These are phyloP conservation scores for Yamadazyma akitaensis DNA, from an alignment of 805 yeast species.

Conservation along the genomic window DNA sequence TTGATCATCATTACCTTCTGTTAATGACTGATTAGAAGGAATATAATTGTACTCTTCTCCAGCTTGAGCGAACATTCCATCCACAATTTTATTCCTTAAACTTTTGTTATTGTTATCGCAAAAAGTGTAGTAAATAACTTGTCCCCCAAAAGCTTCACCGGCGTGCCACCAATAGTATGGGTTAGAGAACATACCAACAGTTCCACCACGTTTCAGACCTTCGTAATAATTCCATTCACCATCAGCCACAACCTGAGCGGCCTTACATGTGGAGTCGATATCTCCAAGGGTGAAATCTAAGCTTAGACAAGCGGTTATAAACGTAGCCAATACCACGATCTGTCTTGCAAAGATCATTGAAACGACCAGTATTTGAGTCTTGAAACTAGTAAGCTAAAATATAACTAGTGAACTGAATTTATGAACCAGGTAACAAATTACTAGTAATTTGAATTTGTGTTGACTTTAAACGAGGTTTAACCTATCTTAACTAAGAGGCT, in stretches of 20 bases:
- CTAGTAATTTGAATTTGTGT: too few species aligned
- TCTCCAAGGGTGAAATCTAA: conserved; percentile 14
- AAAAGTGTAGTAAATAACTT: conserved; percentile 37
- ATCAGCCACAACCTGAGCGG: conserved; percentile 29
- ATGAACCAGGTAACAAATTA: too few species aligned
- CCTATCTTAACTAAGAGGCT: too few species aligned
- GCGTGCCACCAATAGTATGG: conserved; percentile 56
- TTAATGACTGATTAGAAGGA: conserved; percentile 45
- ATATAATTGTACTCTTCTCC: conserved; percentile 41
- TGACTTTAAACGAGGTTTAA: not conserved
- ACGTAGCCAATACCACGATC: not conserved
- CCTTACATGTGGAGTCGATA: conserved; percentile 39
- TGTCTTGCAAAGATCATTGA: not conserved
- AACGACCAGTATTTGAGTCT: not conserved
- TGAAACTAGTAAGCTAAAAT: not conserved
- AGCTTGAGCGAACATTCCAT: conserved; percentile 43
- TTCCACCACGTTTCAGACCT: conserved; percentile 41
- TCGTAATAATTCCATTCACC: conserved; percentile 47
- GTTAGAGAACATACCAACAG: conserved; percentile 42
- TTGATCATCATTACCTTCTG: conserved; percentile 52
- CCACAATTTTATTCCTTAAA: conserved; percentile 25
- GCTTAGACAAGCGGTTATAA: not conserved
- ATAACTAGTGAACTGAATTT: too few species aligned
- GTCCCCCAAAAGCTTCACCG: conserved; percentile 49
- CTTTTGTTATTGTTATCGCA: conserved; percentile 36